A percentile compares a stretch with the other conserved stretches of the same genome.
Conservation (phyloP, 805 yeast genomes). For the Yarrowia sp. region DNA sequence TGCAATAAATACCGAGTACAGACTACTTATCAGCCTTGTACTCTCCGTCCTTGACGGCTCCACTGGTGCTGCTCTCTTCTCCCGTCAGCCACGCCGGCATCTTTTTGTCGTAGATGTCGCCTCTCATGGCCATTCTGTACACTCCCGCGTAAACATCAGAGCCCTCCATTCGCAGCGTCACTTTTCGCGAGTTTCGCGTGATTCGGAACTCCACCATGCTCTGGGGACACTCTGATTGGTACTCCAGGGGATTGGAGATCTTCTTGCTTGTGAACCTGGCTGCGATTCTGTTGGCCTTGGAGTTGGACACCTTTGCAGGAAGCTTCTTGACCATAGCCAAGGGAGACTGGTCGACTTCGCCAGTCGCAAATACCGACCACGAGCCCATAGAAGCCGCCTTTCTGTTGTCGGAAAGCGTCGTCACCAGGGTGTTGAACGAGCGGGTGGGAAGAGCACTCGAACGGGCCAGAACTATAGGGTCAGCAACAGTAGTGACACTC, state of each 20-base stretch:
- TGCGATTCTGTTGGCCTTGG: constrained; percentile 6
- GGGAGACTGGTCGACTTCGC: constrained; percentile 63
- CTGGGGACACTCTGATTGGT: constrained; percentile 28
- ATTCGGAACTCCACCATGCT: constrained; percentile 29
- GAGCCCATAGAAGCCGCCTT: constrained; percentile 61
- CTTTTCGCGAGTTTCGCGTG: constrained; percentile 29
- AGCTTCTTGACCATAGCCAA: constrained; percentile 10
- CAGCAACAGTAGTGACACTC: constrained; percentile 48
- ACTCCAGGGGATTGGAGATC: constrained; percentile 5
- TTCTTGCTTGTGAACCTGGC: not conserved
- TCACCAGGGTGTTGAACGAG: constrained; percentile 56
- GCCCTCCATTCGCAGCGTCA: constrained; percentile 51
- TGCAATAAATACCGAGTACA: no score
- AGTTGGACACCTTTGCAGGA: not conserved
- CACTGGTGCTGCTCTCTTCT: constrained; percentile 58
- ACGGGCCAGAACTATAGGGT: constrained; percentile 44
- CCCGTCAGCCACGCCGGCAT: constrained; percentile 81
- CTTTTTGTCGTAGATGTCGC: constrained; percentile 50
- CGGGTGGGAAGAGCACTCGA: constrained; percentile 42
- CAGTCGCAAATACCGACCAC: constrained; percentile 72
- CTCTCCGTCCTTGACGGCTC: constrained; percentile 45
- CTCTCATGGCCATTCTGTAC: constrained; percentile 59
- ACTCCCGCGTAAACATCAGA: constrained; percentile 75
- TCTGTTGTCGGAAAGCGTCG: constrained; percentile 61
- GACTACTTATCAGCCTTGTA: constrained; percentile 6